These are phyloP conservation scores for Strigomonas culicis DNA, from an alignment of 208 protist species.

Conservation along the genomic window DNA sequence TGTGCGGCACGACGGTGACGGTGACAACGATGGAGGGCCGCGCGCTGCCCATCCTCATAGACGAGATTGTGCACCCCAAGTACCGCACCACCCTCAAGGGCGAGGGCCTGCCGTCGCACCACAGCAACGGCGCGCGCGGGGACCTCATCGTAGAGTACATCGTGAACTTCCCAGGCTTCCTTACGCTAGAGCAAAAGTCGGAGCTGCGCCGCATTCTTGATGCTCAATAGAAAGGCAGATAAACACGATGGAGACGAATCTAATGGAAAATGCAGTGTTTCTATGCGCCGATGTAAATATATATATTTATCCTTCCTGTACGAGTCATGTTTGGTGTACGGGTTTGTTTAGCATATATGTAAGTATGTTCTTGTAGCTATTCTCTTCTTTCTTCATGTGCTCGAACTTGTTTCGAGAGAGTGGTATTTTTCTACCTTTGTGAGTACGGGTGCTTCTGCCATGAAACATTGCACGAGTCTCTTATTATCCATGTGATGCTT, in stretches of 20 bases:
- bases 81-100: conserved; percentile 73
- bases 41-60: conserved; percentile 71
- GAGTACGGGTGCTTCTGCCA: not conserved
- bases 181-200: conserved; percentile 85
- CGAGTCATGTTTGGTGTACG: conserved; percentile 11
- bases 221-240: conserved; percentile 41
- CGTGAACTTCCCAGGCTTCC: conserved; percentile 76
- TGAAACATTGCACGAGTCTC: not conserved
- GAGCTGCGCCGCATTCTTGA: conserved; percentile 78
- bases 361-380: no score
- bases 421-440: no score
- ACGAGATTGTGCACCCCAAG: conserved; percentile 83
- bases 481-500: no score
- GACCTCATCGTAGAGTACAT: conserved; percentile 80
- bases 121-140: conserved; percentile 37
- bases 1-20: conserved; percentile 82
- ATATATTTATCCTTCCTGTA: conserved; percentile 1
- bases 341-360: no score
- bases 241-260: no score
- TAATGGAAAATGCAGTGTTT: not conserved
- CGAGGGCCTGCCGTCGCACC: conserved; percentile 45
- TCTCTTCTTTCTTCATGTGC: no score
- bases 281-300: not conserved
- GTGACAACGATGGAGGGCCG: conserved; percentile 78
- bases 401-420: no score